Evolutionary conservation across 1,284 basidiomycete genomes (phyloP), one percentile per base, ranked within the genome.

Genomic region (Ustilago sp.): DNA sequence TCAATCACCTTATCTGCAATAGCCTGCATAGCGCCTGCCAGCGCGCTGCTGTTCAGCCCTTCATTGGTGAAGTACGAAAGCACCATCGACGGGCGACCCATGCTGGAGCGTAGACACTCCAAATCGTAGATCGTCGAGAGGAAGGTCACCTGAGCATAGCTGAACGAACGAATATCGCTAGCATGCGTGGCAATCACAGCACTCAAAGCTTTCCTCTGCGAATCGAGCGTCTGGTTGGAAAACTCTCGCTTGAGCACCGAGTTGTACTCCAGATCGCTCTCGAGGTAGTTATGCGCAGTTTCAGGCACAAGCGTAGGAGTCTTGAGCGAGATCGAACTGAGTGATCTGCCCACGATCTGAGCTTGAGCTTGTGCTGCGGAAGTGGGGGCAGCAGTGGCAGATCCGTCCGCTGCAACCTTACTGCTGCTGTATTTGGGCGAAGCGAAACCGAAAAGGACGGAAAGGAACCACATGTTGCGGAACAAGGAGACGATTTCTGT

Each of bases 391-490:
- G 63, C 28, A 23, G 39, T 45, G n/a, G 66, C 52, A 12, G 34
- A 56, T 9, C 68, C 63, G 15, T 69, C 62, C 1, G 61, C 64
- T 39, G 60, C 52, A 15, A 65, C 59, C 17, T 57, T 45, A 36
- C 34, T 57, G 12, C 53, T 60, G 48, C 73, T 66, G 66, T 77
- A 69, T 23, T 62, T 39, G 17, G 73, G 77, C 34, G 74, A 71
- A 64, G 86, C 91, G 76, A 94, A 92, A 41, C 92, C 91, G 23
- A 77, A 94, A 15, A 98, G 89, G 19, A 93, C 90, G 81, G 93
- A 94, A 13, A 98, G 87, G 87, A 97, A 94, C 96, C 96, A 99
- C 87, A 95, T 90, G 85, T 94, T 95, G 54, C 95, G 90, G 89
- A 98, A 99, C 19, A 94, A 88, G 4, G 91, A 89, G 4, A 93